Evolutionary conservation across 2,329 filamentous ascomycete species (phyloP).

Genomic region (Alternaria brassicicola): DNA sequence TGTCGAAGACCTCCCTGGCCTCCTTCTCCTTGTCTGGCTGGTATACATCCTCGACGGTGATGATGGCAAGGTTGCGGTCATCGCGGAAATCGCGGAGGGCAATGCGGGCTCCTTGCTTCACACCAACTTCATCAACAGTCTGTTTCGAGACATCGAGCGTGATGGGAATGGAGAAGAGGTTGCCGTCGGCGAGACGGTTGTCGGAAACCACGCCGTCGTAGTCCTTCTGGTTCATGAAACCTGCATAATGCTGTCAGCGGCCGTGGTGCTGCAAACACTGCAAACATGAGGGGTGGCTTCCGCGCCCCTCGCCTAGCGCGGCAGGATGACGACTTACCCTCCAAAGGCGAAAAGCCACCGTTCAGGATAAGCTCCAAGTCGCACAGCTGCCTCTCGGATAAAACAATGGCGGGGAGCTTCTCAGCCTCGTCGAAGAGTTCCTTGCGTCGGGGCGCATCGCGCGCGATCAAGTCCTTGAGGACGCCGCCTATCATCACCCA

Average conservation of each 20-base stretch:
- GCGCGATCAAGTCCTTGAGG: slow-evolving; percentile 96
- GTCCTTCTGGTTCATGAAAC: slow-evolving; percentile 97
- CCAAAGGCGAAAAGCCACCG: slow-evolving; percentile 95
- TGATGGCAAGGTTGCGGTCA: slow-evolving; percentile 92
- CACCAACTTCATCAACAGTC: slow-evolving; percentile 73
- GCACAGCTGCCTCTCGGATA: slow-evolving; percentile 94
- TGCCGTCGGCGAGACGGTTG: slow-evolving; percentile 83
- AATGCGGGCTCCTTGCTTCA: slow-evolving; percentile 81
- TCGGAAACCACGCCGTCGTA: slow-evolving; percentile 93
- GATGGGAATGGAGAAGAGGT: slow-evolving; percentile 96
- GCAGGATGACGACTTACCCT: slow-evolving; percentile 68
- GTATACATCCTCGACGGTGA: slow-evolving; percentile 96
- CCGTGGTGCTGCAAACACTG: slow-evolving; percentile 22
- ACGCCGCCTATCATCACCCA: slow-evolving; percentile 69
- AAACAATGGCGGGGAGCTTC: slow-evolving; percentile 78
- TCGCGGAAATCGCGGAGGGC: slow-evolving; percentile 95
- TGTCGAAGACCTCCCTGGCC: slow-evolving; percentile 92
- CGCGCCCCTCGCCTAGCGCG: slow-evolving; percentile 14
- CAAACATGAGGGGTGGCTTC: slow-evolving; percentile 38
- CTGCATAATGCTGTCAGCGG: slow-evolving; percentile 53
- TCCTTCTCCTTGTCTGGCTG: slow-evolving; percentile 94
- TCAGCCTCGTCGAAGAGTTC: slow-evolving; percentile 86
- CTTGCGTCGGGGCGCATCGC: slow-evolving; percentile 82
- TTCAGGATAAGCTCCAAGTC: slow-evolving; percentile 97
- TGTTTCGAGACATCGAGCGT: slow-evolving; percentile 82